phyloP scores from a whole-genome alignment of 2,329 filamentous ascomycete species.

The Aureobasidium sp. region DNA sequence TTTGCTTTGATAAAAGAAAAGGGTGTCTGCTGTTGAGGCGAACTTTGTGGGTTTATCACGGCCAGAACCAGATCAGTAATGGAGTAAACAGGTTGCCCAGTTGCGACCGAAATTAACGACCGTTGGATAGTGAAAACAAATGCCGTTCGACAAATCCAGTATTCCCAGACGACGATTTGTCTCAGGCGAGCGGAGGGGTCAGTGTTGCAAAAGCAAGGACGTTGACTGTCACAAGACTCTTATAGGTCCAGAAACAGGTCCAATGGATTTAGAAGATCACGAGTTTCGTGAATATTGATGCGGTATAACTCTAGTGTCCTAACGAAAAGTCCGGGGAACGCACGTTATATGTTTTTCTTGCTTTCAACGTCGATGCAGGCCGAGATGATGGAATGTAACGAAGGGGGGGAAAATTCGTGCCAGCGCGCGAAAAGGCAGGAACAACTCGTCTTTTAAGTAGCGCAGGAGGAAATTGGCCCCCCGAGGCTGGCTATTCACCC shows the following conservation, averaged over 20 bases:
- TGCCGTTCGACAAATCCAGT: constrained; percentile 1
- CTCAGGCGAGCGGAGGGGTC: background rate
- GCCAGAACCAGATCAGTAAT: constrained; percentile 5
- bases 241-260: background rate
- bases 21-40: background rate
- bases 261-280: background rate
- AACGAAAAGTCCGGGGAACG: constrained; percentile 5
- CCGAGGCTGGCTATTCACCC: background rate
- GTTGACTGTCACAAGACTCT: background rate
- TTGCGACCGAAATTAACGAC: constrained; percentile 15
- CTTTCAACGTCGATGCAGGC: constrained; percentile 14
- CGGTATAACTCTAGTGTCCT: background rate
- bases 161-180: constrained; percentile 5
- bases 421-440: background rate
- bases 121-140: constrained; percentile 12
- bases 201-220: background rate
- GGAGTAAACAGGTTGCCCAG: constrained; percentile 10
- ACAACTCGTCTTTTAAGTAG: background rate
- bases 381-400: constrained; percentile 14
- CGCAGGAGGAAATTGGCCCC: constrained; percentile 14
- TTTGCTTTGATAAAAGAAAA: constrained; percentile 14
- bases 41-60: background rate
- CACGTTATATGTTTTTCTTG: constrained; percentile 11
- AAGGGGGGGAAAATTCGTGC: background rate
- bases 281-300: background rate